Percentiles rank a stretch among this genome's conserved stretches.
These are phyloP conservation scores for Lepraria neglecta DNA, from an alignment of 495 filamentous ascomycete species.

Conservation along the genomic window DNA sequence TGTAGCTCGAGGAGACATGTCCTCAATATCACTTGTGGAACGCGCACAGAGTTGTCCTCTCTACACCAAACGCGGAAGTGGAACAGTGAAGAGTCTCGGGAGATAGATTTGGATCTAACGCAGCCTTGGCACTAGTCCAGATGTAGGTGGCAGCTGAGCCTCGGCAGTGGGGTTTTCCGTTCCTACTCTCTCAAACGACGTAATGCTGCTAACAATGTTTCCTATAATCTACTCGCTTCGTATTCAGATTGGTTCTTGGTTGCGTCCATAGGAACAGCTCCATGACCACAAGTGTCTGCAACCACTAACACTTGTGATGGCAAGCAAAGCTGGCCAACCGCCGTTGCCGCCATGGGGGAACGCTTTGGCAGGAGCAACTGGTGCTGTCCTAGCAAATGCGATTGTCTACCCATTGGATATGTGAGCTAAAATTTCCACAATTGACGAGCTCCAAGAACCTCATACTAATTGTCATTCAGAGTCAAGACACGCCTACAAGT, in stretches of 20 bases:
- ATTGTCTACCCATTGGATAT: conserved; percentile 96
- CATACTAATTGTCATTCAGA: conserved; percentile 40
- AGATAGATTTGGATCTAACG: neutral
- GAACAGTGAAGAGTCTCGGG: too few species aligned
- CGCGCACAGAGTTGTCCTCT: too few species aligned
- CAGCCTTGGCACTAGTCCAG: neutral
- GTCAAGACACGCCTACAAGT: conserved; percentile 97
- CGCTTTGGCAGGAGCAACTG: conserved; percentile 86
- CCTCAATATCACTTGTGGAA: neutral
- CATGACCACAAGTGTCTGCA: neutral
- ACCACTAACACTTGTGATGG: conserved; percentile 47
- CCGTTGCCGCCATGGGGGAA: conserved; percentile 86
- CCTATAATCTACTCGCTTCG: neutral
- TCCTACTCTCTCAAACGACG: neutral
- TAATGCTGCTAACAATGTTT: neutral
- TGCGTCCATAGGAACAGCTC: neutral
- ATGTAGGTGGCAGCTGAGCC: neutral
- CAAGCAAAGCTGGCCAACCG: conserved; percentile 70
- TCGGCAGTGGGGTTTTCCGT: neutral
- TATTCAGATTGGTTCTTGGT: neutral
- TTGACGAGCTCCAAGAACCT: neutral
- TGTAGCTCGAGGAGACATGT: neutral
- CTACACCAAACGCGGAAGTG: too few species aligned
- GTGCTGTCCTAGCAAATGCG: conserved; percentile 91
- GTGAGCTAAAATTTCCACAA: conserved; percentile 45